A percentile compares a stretch with the other conserved stretches of the same genome.
These are phyloP conservation scores for Globisporangium perplexum DNA, from an alignment of 352 stramenopile genomes.

Conservation along the genomic window DNA sequence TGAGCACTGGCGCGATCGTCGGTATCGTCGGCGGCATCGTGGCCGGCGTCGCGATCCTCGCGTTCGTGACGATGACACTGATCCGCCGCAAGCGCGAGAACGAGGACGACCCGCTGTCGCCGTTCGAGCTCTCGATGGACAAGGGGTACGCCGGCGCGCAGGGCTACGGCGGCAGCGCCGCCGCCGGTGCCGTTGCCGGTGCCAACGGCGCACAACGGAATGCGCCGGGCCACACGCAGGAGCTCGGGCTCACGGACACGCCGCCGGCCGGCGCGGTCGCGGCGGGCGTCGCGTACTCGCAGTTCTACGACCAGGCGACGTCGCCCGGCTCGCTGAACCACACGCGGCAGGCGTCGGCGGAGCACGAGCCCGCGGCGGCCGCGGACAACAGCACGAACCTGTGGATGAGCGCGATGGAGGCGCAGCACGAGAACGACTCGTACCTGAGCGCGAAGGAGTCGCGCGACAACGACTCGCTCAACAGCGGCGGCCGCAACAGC, in stretches of 20 bases:
- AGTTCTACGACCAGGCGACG: conserved; percentile 76
- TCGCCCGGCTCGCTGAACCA: conserved; percentile 33
- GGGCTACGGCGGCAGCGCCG: conserved; percentile 33
- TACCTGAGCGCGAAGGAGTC: conserved; percentile 54
- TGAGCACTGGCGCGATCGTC: conserved; percentile 66
- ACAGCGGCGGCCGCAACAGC: conserved; percentile 56
- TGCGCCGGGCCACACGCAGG: conserved; percentile 11
- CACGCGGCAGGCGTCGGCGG: conserved; percentile 11
- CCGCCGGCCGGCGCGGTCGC: conserved; percentile 28
- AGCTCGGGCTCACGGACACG: conserved; percentile 27
- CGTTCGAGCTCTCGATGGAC: conserved; percentile 83
- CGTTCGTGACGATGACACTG: conserved; percentile 46
- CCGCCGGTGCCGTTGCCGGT: conserved; percentile 1
- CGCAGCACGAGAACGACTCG: conserved; percentile 66
- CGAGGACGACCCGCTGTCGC: conserved; percentile 74
- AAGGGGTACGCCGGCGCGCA: conserved; percentile 59
- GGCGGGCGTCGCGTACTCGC: conserved; percentile 57
- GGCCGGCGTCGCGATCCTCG: conserved; percentile 47
- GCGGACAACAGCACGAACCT: conserved; percentile 49
- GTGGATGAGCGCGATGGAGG: conserved; percentile 80
- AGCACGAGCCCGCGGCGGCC: conserved; percentile 5
- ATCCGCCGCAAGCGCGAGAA: conserved; percentile 47
- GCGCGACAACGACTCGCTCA: conserved; percentile 26
- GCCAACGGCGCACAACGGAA: conserved; percentile 16
- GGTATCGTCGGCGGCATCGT: conserved; percentile 69